A percentile compares a stretch with the other conserved stretches of the same genome.
Evolutionary conservation across 2,329 filamentous ascomycete species (phyloP).

Genomic region (Ophiostoma sp.): DNA sequence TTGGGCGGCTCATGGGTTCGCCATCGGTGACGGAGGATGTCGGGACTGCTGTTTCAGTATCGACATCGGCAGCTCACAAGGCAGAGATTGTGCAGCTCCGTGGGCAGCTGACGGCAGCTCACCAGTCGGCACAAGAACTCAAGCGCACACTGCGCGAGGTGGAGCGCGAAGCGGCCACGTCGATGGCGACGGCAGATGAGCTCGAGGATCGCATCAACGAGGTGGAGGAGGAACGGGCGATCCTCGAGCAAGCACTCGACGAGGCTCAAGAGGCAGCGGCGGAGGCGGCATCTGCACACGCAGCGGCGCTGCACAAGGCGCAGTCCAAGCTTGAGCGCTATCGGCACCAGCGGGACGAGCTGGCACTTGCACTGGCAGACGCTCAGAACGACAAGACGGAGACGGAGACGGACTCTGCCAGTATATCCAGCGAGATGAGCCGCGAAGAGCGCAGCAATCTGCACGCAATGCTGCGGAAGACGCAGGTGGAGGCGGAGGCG

Average conservation of each 20-base stretch:
- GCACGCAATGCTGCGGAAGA: slow-evolving; percentile 55
- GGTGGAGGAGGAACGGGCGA: slow-evolving; percentile 54
- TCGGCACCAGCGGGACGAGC: slow-evolving; percentile 44
- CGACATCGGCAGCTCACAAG: slow-evolving; percentile 38
- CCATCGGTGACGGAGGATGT: slow-evolving; percentile 42
- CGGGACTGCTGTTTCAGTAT: slow-evolving; percentile 35
- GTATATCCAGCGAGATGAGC: slow-evolving; percentile 37
- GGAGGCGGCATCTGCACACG: slow-evolving; percentile 43
- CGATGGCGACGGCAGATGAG: slow-evolving; percentile 36
- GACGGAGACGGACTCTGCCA: slow-evolving; percentile 21
- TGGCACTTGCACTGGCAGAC: slow-evolving; percentile 35
- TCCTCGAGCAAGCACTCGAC: slow-evolving; percentile 54
- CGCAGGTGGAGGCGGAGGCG: slow-evolving; percentile 59
- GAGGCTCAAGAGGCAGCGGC: slow-evolving; percentile 49
- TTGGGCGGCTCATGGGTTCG: slow-evolving; percentile 45
- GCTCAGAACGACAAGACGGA: slow-evolving; percentile 28
- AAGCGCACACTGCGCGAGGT: slow-evolving; percentile 47
- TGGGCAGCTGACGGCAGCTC: slow-evolving; percentile 55
- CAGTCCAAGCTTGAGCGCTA: slow-evolving; percentile 49
- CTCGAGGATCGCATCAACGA: slow-evolving; percentile 53
- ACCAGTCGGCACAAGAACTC: slow-evolving; percentile 54
- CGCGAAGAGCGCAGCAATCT: slow-evolving; percentile 55
- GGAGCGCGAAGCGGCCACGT: slow-evolving; percentile 42
- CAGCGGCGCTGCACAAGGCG: slow-evolving; percentile 41
- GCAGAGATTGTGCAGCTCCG: slow-evolving; percentile 56